Conservation (phyloP, 306 rosid species). For the Morella rubra region DNA sequence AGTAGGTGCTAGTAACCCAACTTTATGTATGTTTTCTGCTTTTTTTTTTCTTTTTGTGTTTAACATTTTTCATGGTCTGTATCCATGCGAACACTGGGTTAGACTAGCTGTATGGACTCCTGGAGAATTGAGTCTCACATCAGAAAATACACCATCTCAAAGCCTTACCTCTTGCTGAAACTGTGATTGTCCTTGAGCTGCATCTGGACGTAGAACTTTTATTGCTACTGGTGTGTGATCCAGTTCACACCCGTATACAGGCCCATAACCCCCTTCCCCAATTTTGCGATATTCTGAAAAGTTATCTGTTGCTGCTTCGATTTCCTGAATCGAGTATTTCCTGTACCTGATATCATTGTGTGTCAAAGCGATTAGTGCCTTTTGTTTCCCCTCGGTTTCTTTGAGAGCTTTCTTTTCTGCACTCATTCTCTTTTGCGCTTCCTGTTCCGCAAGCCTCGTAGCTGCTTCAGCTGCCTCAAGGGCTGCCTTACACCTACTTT, state of each 20-base stretch:
- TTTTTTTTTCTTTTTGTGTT: not conserved
- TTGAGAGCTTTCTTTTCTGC: constrained; percentile 40
- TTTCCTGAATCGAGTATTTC: constrained; percentile 62
- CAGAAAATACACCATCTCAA: not conserved
- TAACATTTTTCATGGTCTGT: not conserved
- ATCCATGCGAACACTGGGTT: not conserved
- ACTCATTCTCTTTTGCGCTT: constrained; percentile 54
- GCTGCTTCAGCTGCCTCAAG: constrained; percentile 69
- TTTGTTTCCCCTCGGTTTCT: constrained; percentile 46
- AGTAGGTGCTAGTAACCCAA: not conserved
- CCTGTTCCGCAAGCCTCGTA: constrained; percentile 51
- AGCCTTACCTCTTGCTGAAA: constrained; percentile 70
- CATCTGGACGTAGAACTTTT: constrained; percentile 69
- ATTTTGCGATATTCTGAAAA: constrained; percentile 51
- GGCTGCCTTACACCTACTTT: constrained; percentile 53
- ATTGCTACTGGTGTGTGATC: constrained; percentile 83
- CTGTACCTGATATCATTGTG: constrained; percentile 50
- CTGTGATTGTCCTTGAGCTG: constrained; percentile 79
- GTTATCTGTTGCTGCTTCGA: constrained; percentile 60
- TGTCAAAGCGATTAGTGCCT: not conserved
- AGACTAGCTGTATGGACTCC: not conserved
- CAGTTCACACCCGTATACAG: constrained; percentile 63
- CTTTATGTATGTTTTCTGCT: too few species aligned
- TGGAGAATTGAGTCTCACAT: not conserved
- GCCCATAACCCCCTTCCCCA: constrained; percentile 95